phyloP scores from a whole-genome alignment of 805 yeast genomes.

The Nakazawaea ernobii region DNA sequence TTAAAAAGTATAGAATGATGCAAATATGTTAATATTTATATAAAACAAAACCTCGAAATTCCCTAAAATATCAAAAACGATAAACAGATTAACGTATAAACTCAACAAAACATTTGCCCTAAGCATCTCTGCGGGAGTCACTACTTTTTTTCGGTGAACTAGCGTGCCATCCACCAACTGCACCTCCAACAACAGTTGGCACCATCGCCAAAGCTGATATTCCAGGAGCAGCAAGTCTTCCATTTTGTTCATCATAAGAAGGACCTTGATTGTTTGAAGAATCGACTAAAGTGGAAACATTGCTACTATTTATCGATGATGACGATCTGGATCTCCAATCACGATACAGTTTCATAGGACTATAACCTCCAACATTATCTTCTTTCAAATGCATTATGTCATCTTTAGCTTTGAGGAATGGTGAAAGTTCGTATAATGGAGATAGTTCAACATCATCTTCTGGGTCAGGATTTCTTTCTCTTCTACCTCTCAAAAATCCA shows the following conservation, averaged over 20 bases:
- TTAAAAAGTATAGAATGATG: too few relatives aligned
- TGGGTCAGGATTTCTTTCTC: not conserved
- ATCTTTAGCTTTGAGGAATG: slow-evolving; percentile 25
- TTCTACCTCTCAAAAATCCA: slow-evolving; percentile 11
- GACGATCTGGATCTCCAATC: slow-evolving; percentile 9
- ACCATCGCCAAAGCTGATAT: slow-evolving; percentile 44
- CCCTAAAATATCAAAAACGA: too few relatives aligned
- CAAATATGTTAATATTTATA: too few relatives aligned
- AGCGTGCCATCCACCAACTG: slow-evolving; percentile 45
- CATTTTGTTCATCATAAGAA: slow-evolving; percentile 1
- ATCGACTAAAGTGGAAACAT: slow-evolving; percentile 9
- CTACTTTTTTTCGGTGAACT: not conserved
- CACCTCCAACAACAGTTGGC: slow-evolving; percentile 52
- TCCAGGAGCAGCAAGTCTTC: not conserved
- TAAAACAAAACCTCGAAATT: too few relatives aligned
- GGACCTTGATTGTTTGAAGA: not conserved
- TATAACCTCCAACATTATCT: slow-evolving; percentile 7
- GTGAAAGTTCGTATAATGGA: slow-evolving; percentile 22
- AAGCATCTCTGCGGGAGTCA: not conserved
- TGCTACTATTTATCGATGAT: slow-evolving; percentile 6
- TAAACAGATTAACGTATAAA: not conserved
- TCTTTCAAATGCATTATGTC: slow-evolving; percentile 22
- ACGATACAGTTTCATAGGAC: slow-evolving; percentile 8
- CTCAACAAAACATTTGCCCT: not conserved
- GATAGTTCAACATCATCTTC: slow-evolving; percentile 5